These are phyloP conservation scores for Penicillium digitatum DNA, from an alignment of 2,329 filamentous ascomycete genomes.

Conservation along the genomic window DNA sequence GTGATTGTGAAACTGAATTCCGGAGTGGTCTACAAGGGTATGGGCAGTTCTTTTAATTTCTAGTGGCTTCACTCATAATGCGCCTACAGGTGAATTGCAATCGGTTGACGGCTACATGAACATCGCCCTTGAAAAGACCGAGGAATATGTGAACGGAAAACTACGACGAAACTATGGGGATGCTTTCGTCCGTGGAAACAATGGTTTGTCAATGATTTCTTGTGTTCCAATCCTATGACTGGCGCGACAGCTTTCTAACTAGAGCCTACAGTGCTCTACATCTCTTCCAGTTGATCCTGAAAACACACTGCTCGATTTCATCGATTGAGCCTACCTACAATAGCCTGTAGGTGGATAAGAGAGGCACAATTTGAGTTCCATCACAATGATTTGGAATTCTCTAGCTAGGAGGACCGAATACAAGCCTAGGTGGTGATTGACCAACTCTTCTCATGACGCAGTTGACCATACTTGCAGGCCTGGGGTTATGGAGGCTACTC, in stretches of 20 bases:
- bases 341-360: not conserved
- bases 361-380: not conserved
- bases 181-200: conserved; percentile 93
- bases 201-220: conserved; percentile 56
- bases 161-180: conserved; percentile 83
- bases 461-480: not conserved
- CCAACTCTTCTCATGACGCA: not conserved
- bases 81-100: conserved; percentile 73
- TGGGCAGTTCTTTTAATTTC: not conserved
- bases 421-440: not conserved
- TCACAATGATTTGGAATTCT: not conserved
- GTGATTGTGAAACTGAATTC: conserved; percentile 98
- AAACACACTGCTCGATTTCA: not conserved
- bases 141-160: conserved; percentile 82
- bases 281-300: conserved; percentile 33
- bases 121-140: conserved; percentile 93
- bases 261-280: conserved; percentile 35
- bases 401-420: not conserved
- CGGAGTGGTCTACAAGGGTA: conserved; percentile 96
- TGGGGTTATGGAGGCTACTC: not conserved
- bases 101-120: conserved; percentile 99
- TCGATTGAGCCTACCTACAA: not conserved
- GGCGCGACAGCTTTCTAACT: not conserved
- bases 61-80: not conserved
- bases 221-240: not conserved